phyloP scores from a whole-genome alignment of 805 yeast genomes.

The Candida anglica region DNA sequence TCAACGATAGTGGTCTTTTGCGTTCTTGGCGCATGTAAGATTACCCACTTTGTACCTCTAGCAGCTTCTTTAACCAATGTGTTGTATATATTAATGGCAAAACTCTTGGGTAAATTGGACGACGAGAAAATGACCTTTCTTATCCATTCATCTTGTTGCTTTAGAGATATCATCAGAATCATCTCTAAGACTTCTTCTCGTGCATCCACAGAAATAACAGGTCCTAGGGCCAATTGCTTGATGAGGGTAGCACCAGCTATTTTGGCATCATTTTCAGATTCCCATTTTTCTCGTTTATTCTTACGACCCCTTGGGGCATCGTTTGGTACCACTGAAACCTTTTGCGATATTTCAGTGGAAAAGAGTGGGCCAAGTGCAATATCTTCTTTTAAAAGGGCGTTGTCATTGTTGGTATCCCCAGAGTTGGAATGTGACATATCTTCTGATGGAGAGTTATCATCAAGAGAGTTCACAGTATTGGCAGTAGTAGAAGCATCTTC shows the following conservation, averaged over 20 bases:
- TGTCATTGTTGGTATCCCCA: not conserved
- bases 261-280: slow-evolving; percentile 67
- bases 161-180: slow-evolving; percentile 71
- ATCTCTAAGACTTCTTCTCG: slow-evolving; percentile 83
- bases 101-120: slow-evolving; percentile 79
- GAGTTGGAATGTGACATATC: slow-evolving; percentile 6
- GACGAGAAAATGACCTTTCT: slow-evolving; percentile 75
- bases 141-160: slow-evolving; percentile 76
- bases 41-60: slow-evolving; percentile 70
- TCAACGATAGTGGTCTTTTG: slow-evolving; percentile 57
- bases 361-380: slow-evolving; percentile 24
- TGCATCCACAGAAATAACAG: slow-evolving; percentile 75
- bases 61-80: slow-evolving; percentile 69
- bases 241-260: slow-evolving; percentile 54
- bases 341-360: slow-evolving; percentile 42
- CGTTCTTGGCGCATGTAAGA: slow-evolving; percentile 74
- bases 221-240: slow-evolving; percentile 55
- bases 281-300: slow-evolving; percentile 75
- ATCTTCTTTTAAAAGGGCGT: slow-evolving; percentile 1
- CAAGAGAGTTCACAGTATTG: slow-evolving; percentile 3
- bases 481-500: slow-evolving; percentile 4
- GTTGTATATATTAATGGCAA: slow-evolving; percentile 68
- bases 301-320: slow-evolving; percentile 80
- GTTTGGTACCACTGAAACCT: slow-evolving; percentile 65
- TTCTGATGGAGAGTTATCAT: not conserved